phyloP scores from a whole-genome alignment of 306 rosid genomes.

The Cicer judaicum region DNA sequence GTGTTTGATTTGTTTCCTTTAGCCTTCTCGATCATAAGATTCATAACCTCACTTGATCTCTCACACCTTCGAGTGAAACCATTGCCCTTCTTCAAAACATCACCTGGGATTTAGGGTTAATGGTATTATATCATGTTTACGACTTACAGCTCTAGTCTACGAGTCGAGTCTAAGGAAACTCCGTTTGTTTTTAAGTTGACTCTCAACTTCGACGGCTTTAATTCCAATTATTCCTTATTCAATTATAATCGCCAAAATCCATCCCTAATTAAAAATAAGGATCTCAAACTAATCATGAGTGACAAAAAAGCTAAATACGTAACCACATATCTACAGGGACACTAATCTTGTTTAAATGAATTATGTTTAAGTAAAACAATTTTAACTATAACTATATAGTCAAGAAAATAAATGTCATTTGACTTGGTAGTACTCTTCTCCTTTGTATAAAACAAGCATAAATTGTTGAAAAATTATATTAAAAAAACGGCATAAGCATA shows the following conservation, averaged over 20 bases:
- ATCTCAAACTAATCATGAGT: background rate
- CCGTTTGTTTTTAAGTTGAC: background rate
- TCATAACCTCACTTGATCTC: too few species aligned
- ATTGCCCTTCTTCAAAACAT: background rate
- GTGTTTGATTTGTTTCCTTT: too few species aligned
- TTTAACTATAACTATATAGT: background rate
- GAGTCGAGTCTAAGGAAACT: too few species aligned
- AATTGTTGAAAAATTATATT: too few species aligned
- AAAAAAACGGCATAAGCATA: background rate
- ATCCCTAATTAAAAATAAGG: background rate
- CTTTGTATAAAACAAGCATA: background rate
- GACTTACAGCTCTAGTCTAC: too few species aligned
- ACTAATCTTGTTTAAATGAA: background rate
- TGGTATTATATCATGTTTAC: too few species aligned
- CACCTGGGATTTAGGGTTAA: background rate
- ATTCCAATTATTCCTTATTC: background rate
- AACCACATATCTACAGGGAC: background rate
- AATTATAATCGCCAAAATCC: background rate
- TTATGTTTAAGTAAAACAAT: background rate
- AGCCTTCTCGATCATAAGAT: too few species aligned
- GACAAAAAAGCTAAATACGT: background rate
- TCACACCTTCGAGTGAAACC: background rate
- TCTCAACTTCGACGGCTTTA: background rate
- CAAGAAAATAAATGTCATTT: background rate
- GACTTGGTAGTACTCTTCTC: background rate